These are phyloP conservation scores for Termitomyces sp. DNA, from an alignment of 768 basidiomycete genomes.

Conservation along the genomic window DNA sequence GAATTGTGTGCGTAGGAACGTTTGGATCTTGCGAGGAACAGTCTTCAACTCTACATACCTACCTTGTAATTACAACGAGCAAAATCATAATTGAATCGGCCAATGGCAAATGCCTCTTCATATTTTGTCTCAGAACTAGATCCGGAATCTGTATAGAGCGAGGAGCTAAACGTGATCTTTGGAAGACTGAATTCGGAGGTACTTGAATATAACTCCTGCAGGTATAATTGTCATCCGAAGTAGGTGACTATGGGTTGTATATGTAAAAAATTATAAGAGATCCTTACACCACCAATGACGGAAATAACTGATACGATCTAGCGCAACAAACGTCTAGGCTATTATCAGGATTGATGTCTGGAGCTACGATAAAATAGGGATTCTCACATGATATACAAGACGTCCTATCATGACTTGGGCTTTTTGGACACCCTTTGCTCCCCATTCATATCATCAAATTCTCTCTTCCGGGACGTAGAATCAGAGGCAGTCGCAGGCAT, in stretches of 20 bases:
- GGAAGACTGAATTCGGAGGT: background rate
- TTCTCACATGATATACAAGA: background rate
- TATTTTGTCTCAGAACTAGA: background rate
- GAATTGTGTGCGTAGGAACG: background rate
- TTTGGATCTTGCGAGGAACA: background rate
- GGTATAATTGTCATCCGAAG: background rate
- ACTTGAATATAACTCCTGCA: too few relatives aligned
- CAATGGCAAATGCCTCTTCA: background rate
- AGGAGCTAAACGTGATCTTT: background rate
- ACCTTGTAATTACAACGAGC: background rate
- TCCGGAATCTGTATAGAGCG: background rate
- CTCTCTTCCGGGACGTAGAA: slow-evolving; percentile 12
- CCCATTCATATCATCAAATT: slow-evolving; percentile 5
- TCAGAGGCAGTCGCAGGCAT: background rate
- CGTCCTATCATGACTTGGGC: slow-evolving; percentile 6
- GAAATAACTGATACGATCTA: background rate
- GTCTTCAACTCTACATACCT: background rate
- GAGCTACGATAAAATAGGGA: background rate
- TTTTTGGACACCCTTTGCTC: slow-evolving; percentile 18
- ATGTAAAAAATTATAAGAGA: background rate
- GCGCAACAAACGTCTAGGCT: background rate
- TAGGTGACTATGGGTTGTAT: background rate
- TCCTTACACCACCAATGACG: background rate
- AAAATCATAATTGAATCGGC: background rate
- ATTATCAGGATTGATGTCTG: background rate